Conservation (phyloP, 202 grass and related monocot genomes). For the Schoenoplectus tabernaemontani region DNA sequence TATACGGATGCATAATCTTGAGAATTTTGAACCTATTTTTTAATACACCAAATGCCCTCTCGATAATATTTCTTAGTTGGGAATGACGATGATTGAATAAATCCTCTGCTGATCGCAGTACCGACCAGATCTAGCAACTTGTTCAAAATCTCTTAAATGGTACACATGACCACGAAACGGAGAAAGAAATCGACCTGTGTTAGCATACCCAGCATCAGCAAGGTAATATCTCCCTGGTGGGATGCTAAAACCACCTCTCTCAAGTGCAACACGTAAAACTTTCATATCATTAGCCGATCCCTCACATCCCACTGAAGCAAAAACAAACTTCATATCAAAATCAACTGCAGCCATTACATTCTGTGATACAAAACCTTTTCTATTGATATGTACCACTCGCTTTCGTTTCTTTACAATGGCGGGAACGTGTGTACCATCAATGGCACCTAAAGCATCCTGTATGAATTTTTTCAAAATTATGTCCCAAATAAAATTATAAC, state of each 20-base stretch:
- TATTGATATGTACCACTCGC: neutral
- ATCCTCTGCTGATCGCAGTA: neutral
- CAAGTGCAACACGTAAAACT: neutral
- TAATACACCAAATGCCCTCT: neutral
- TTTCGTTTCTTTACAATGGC: neutral
- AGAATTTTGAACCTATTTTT: neutral
- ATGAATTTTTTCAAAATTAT: neutral
- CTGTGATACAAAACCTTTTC: neutral
- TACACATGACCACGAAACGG: neutral
- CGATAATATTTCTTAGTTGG: neutral
- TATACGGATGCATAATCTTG: neutral
- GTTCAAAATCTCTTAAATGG: neutral
- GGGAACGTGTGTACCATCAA: neutral
- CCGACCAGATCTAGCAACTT: neutral
- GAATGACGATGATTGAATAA: neutral
- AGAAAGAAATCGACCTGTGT: neutral
- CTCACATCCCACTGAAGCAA: neutral
- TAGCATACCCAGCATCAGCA: neutral
- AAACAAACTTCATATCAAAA: conserved; percentile 3
- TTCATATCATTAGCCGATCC: neutral
- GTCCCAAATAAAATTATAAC: neutral
- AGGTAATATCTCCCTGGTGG: neutral
- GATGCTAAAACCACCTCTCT: neutral
- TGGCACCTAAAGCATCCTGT: neutral
- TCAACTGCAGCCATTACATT: neutral